Base-by-base conservation (phyloP, 768 basidiomycete species). In the Pisolithus microcarpus region DNA sequence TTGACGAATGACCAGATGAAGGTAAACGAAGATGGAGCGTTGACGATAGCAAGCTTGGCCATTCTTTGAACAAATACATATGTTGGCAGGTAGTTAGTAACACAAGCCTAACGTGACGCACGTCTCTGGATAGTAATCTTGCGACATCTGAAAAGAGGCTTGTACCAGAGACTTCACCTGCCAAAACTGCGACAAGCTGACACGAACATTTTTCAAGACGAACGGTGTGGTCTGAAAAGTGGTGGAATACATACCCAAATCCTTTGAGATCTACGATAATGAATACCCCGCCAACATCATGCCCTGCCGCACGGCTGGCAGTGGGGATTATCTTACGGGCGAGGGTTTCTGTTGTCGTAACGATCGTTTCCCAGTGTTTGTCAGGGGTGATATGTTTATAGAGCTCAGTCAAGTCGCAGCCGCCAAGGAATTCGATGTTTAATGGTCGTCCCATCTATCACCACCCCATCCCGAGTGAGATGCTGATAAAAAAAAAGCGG, bases 71-170 rank as follows among this genome's bases (percentile, higher is more conserved):
- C 30, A 6, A 46, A 49, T 21, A 28, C 10, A 5, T 9, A 26
- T n/a, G 38, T 38, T 51, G 11, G 40, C 21, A 52, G 31, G 18
- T 26, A 10, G 21, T 16, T 19, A 4, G 44, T 42, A 24, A 5
- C 34, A 46, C 6, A 37, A 5, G 6, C 6, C 4, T 26, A 16
- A 23, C 19, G 39, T n/a, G 23, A 61, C 78, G 48, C 61, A 87
- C 85, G 82, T 82, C 62, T 89, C 86, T 1, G 86, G 86, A 55
- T 75, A 88, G 65, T 85, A 88, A 57, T 86, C 84, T 64, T 88
- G 86, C 2, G 85, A 87, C 50, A 88, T 72, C 56, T 87, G 84
- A 63, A 88, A 85, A 7, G 81, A 79, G 46, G 65, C 69, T 45
- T 79, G 72, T 21, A 75, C 75, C n/a, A 87, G 70, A 40, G 74